phyloP scores from a whole-genome alignment of 2,329 filamentous ascomycete genomes.

The Macroventuria anomochaeta region DNA sequence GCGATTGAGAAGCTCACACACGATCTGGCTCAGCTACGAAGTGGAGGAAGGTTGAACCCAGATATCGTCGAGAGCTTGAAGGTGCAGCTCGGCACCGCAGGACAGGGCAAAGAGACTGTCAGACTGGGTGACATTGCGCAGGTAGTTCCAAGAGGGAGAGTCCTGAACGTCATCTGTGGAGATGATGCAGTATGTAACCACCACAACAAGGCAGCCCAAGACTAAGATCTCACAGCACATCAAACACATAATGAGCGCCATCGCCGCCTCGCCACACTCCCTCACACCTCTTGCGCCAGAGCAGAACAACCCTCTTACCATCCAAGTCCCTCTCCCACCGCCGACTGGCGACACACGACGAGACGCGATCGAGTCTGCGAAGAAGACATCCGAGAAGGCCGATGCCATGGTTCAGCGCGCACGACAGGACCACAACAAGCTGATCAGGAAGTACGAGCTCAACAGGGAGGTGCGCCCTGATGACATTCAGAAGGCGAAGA shows the following conservation, averaged over 20 bases:
- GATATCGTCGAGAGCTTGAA: slow-evolving; percentile 66
- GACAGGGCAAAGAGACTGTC: slow-evolving; percentile 57
- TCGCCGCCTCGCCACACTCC: slow-evolving; percentile 59
- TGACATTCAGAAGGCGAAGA: slow-evolving; percentile 57
- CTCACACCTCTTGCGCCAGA: slow-evolving; percentile 60
- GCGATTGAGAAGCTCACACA: slow-evolving; percentile 64
- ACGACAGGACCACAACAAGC: slow-evolving; percentile 57
- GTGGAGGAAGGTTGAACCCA: slow-evolving; percentile 68
- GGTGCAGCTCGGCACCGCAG: slow-evolving; percentile 61
- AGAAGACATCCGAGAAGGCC: slow-evolving; percentile 53
- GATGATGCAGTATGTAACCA: slow-evolving; percentile 64
- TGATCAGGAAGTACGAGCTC: slow-evolving; percentile 53
- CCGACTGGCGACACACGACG: slow-evolving; percentile 63
- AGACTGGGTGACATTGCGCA: slow-evolving; percentile 69
- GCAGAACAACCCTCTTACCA: slow-evolving; percentile 56
- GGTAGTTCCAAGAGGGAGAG: slow-evolving; percentile 69
- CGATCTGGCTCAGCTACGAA: slow-evolving; percentile 67
- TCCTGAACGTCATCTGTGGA: slow-evolving; percentile 66
- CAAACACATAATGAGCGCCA: slow-evolving; percentile 61
- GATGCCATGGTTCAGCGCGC: slow-evolving; percentile 52
- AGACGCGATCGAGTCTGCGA: slow-evolving; percentile 47
- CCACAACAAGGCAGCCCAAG: too few species aligned
- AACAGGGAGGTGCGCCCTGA: slow-evolving; percentile 54
- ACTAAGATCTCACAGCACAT: slow-evolving; percentile 58
- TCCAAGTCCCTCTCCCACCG: slow-evolving; percentile 63